phyloP scores from a whole-genome alignment of 805 yeast species.

The Yamadazyma endophytica region DNA sequence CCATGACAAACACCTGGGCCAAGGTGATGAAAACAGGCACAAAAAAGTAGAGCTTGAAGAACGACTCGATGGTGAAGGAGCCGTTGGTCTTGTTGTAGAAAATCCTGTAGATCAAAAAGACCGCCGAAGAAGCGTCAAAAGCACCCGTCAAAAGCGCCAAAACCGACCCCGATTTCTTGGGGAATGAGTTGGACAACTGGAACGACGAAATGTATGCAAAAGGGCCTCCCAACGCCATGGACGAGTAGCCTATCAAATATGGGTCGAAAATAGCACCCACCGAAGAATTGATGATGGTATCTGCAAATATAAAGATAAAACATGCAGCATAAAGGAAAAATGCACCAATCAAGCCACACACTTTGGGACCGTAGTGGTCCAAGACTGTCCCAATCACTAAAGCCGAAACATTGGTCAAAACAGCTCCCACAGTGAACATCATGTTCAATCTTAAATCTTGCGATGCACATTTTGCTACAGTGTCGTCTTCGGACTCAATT shows the following conservation, averaged over 20 bases:
- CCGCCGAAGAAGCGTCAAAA: constrained; percentile 55
- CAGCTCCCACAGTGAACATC: constrained; percentile 59
- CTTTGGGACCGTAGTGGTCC: constrained; percentile 49
- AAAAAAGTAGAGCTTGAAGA: constrained; percentile 44
- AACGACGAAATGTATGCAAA: constrained; percentile 53
- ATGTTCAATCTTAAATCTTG: constrained; percentile 54
- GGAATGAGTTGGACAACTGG: constrained; percentile 56
- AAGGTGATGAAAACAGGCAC: constrained; percentile 48
- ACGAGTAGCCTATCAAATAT: constrained; percentile 47
- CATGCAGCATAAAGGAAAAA: constrained; percentile 43
- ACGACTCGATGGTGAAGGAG: constrained; percentile 36
- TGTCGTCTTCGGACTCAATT: constrained; percentile 13
- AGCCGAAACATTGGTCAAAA: constrained; percentile 52
- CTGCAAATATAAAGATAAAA: constrained; percentile 41
- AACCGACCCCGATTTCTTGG: constrained; percentile 47
- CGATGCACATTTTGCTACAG: constrained; percentile 41
- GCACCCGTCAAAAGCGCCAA: constrained; percentile 56
- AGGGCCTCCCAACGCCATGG: constrained; percentile 57
- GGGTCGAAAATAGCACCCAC: constrained; percentile 38
- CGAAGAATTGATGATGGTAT: constrained; percentile 14
- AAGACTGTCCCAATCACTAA: constrained; percentile 46
- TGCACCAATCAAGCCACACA: constrained; percentile 52
- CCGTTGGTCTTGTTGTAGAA: constrained; percentile 29
- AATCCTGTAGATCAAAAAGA: constrained; percentile 45
- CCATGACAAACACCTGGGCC: constrained; percentile 47